A percentile compares a stretch with the other conserved stretches of the same genome.
phyloP scores from a whole-genome alignment of 2,329 filamentous ascomycete genomes.

The Drechslera avenae region DNA sequence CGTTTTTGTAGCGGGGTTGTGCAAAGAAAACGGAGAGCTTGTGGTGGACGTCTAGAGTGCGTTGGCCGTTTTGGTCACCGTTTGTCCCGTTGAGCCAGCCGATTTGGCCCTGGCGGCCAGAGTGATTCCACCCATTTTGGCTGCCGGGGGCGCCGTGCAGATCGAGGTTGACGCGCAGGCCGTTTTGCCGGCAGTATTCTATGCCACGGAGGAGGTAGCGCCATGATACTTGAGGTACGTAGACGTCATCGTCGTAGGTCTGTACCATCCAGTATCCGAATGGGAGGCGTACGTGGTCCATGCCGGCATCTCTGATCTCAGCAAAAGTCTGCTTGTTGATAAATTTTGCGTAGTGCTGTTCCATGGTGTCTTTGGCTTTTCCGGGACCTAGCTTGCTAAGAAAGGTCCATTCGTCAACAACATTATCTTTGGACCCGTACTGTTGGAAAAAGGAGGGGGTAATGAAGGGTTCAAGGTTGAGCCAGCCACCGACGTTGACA shows the following conservation, averaged over 20 bases:
- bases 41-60: constrained; percentile 85
- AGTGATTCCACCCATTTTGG: constrained; percentile 98
- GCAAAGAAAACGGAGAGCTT: constrained; percentile 90
- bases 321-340: constrained; percentile 82
- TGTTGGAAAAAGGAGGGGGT: constrained; percentile 85
- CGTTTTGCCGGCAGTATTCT: constrained; percentile 91
- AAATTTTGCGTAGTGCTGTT: constrained; percentile 89
- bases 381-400: constrained; percentile 69
- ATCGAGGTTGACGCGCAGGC: constrained; percentile 89
- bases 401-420: constrained; percentile 90
- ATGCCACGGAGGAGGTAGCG: constrained; percentile 90
- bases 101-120: constrained; percentile 78
- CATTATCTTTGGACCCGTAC: constrained; percentile 63
- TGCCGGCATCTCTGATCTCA: constrained; percentile 82
- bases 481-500: constrained; percentile 92
- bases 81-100: constrained; percentile 91
- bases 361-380: constrained; percentile 70
- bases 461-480: constrained; percentile 93
- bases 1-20: constrained; percentile 88
- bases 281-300: constrained; percentile 96
- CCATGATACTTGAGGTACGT: constrained; percentile 86
- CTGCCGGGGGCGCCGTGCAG: constrained; percentile 89
- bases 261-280: constrained; percentile 94
- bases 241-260: constrained; percentile 84
- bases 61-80: constrained; percentile 75